phyloP scores from a whole-genome alignment of 2,329 filamentous ascomycete genomes.

The Colletotrichum sojae region DNA sequence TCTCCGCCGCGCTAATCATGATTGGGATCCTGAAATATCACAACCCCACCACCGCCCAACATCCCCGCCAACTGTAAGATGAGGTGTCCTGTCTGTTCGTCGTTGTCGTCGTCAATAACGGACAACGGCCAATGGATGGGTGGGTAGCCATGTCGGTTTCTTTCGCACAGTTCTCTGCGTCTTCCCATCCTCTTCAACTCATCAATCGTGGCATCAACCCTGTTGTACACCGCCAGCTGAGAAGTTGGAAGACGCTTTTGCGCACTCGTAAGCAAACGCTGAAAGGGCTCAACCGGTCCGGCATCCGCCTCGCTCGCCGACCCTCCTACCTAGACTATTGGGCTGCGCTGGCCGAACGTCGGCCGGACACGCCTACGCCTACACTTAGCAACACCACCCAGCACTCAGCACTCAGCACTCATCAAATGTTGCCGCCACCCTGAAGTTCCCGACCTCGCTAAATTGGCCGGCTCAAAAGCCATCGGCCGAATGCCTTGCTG shows the following conservation, averaged over 20 bases:
- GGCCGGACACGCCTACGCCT: conserved; percentile 20
- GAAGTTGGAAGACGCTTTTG: too few relatives aligned
- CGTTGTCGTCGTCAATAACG: too few relatives aligned
- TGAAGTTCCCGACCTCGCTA: conserved; percentile 36
- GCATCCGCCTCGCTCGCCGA: conserved; percentile 20
- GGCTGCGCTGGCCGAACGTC: conserved; percentile 23
- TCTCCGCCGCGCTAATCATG: conserved; percentile 26
- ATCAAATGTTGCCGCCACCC: conserved; percentile 33
- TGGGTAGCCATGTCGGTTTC: too few relatives aligned
- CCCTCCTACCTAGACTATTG: conserved; percentile 4
- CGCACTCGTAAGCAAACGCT: too few relatives aligned
- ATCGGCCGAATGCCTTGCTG: not conserved
- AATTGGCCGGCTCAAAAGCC: conserved; percentile 23
- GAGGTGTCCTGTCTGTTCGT: conserved; percentile 24
- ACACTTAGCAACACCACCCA: conserved; percentile 2
- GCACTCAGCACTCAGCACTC: conserved; percentile 5
- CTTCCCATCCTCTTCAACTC: too few relatives aligned
- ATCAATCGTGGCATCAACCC: too few relatives aligned
- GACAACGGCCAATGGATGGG: too few relatives aligned
- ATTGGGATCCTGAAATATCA: conserved; percentile 38
- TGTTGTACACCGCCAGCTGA: too few relatives aligned
- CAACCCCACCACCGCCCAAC: conserved; percentile 35
- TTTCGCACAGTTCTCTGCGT: too few relatives aligned
- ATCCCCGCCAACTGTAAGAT: conserved; percentile 35
- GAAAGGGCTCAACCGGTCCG: conserved; percentile 15